Conservation (phyloP, 116 monocot genomes). For the Cymodocea nodosa region DNA sequence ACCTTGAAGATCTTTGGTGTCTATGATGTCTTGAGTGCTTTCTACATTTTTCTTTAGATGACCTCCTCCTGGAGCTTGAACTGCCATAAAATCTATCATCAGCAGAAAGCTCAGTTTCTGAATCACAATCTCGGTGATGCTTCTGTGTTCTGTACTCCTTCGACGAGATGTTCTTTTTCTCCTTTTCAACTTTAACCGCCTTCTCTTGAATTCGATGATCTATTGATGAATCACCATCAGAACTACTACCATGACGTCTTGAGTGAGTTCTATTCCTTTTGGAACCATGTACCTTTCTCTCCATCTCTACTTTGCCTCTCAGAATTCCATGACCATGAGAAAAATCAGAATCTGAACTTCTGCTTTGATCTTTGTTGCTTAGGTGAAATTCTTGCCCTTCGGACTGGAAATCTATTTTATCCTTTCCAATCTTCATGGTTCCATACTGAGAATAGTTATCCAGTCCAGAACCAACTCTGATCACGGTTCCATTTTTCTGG, state of each 20-base stretch:
- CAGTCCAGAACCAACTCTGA: background rate
- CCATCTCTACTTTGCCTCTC: background rate
- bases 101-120: slow-evolving; percentile 32
- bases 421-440: background rate
- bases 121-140: slow-evolving; percentile 7
- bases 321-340: background rate
- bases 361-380: slow-evolving; percentile 2
- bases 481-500: background rate
- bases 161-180: background rate
- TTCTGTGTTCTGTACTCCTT: background rate
- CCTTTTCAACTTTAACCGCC: background rate
- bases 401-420: background rate
- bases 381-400: background rate
- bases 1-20: slow-evolving; percentile 17
- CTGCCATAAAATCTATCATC: slow-evolving; percentile 11
- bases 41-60: slow-evolving; percentile 21
- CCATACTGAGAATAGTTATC: background rate
- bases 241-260: slow-evolving; percentile 18
- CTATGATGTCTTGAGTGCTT: slow-evolving; percentile 29
- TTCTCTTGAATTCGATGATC: slow-evolving; percentile 4
- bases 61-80: slow-evolving; percentile 28
- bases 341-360: slow-evolving; percentile 9
- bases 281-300: slow-evolving; percentile 11
- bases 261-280: slow-evolving; percentile 18
- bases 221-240: slow-evolving; percentile 17